Base-by-base conservation (phyloP, 768 basidiomycete genomes). In the Austroboletus festivus region DNA sequence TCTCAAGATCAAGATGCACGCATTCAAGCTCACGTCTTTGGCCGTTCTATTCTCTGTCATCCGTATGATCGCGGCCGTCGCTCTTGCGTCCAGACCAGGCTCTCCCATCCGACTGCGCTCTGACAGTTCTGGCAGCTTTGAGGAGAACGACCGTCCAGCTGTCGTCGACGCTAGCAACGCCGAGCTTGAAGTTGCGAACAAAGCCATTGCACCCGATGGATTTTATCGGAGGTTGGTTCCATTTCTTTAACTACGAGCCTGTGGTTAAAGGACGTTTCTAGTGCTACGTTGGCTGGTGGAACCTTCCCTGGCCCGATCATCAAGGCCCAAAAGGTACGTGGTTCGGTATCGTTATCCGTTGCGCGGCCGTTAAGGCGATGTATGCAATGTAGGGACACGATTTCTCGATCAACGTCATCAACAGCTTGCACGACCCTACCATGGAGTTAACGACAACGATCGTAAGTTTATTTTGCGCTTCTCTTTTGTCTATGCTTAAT, bases 221-320 rank as follows among this genome's bases (percentile, higher is more conserved):
- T 79, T 72, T 47, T 44, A 47, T 38, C 65, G 65, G 37, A 64
- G 68, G 74, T 74, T 26, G 18, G 65, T 64, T 16, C 3, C n/a
- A n/a, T 50, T 16, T 31, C 6, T 28, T 44, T 39, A 11, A 2
- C 8, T 13, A 33, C 0, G 0, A 40, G 28, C 28, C 28, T 28
- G 12, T 28, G 7, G 24, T 33, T 54, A 26, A 55, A 22, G 3
- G 4, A 7, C 13, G 13, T 26, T 24, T 20, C 16, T 22, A 76
- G 75, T 30, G 60, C 78, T 18, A 68, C 73, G 3, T 61, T 80
- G 34, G 74, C 76, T 30, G 71, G 69, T 24, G 77, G 77, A 15
- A 65, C 54, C 2, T 76, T 77, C 45, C 80, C 77, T 2, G 80
- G 76, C 3, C 76, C 78, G 9, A 54, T 78, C 26, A 74, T 81